Conservation (phyloP, 208 protist genomes). For the Trypanosoma melophagium region DNA sequence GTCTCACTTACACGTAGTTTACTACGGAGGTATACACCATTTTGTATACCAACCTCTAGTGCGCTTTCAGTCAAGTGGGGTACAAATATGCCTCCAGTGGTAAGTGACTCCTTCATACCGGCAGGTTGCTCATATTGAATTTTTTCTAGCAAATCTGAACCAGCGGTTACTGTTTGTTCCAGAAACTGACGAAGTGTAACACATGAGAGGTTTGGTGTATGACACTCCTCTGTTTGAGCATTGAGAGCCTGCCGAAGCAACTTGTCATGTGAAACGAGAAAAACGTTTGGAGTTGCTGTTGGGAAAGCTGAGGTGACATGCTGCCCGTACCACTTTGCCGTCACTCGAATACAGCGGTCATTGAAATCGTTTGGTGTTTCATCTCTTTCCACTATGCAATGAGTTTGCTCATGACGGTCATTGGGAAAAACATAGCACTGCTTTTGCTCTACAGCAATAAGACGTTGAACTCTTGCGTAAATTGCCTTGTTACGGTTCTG, state of each 20-base stretch:
- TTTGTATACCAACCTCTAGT: constrained; percentile 57
- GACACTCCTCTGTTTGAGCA: constrained; percentile 24
- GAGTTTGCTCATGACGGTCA: constrained; percentile 89
- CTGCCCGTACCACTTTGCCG: constrained; percentile 84
- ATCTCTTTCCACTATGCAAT: constrained; percentile 55
- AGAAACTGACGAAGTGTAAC: constrained; percentile 67
- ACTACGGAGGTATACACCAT: constrained; percentile 65
- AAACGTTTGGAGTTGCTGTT: constrained; percentile 27
- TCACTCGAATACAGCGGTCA: constrained; percentile 85
- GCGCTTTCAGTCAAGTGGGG: constrained; percentile 43
- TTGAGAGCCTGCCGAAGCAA: constrained; percentile 41
- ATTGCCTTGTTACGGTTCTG: constrained; percentile 88
- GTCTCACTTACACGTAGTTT: constrained; percentile 80
- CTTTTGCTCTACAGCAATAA: constrained; percentile 67
- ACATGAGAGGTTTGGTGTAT: constrained; percentile 57
- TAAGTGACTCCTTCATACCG: constrained; percentile 64
- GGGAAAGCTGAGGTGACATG: constrained; percentile 59
- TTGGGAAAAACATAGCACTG: constrained; percentile 92
- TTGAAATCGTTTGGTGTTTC: constrained; percentile 90
- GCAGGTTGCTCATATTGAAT: constrained; percentile 70
- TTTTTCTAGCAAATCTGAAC: constrained; percentile 82
- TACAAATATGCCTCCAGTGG: constrained; percentile 52
- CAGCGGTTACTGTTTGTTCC: constrained; percentile 34
- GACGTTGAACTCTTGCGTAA: constrained; percentile 80
- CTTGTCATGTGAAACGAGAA: constrained; percentile 75